Base-by-base conservation (phyloP, 2,329 filamentous ascomycete species). In the Stagonosporopsis chrysanthemi region DNA sequence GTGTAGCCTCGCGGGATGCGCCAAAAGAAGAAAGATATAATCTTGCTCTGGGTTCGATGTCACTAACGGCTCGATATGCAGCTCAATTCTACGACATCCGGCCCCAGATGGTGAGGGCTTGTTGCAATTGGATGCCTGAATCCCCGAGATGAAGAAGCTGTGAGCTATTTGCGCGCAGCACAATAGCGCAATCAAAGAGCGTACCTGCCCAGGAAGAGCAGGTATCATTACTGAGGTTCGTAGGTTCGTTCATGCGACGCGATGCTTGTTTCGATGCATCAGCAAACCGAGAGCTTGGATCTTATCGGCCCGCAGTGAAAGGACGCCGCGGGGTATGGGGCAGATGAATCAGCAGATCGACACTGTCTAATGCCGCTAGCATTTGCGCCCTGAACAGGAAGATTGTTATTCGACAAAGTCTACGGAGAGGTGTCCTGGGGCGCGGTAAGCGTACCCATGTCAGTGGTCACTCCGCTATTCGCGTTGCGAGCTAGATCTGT, bases 281-380 rank as follows among this genome's bases (percentile, higher is more conserved):
- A 50, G 45, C 43, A 48, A 62, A 53, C 55, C 63, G 60, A 47
- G 39, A 33, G 48, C 45, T 39, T 61, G 60, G 53, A 48, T 38
- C 45, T 53, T 52, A 54, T 61, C 58, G 60, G 60, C 39, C 58
- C 51, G 59, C 43, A 33, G 39, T 41, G 38, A 54, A 54, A 51
- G 58, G 47, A 45, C 50, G 45, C 38, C 63, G 66, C 59, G 66
- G 65, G 66, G 65, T 59, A 59, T 51, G 41, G 43, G 52, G 39
- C 42, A 39, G 45, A 52, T 58, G 60, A 60, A 56, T 62, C 41
- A 65, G 58, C 51, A 42, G 49, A 66, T 62, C 57, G 45, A 59
- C 58, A 48, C 28, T 36, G 35, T 45, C 15, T 52, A 46, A 44
- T 49, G 28, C 36, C 43, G 35, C 31, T 38, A 24, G 24, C 36